Percentiles rank a stretch among this genome's conserved stretches.
phyloP scores from a whole-genome alignment of 2,329 filamentous ascomycete genomes.

The Periconia macrospinosa region DNA sequence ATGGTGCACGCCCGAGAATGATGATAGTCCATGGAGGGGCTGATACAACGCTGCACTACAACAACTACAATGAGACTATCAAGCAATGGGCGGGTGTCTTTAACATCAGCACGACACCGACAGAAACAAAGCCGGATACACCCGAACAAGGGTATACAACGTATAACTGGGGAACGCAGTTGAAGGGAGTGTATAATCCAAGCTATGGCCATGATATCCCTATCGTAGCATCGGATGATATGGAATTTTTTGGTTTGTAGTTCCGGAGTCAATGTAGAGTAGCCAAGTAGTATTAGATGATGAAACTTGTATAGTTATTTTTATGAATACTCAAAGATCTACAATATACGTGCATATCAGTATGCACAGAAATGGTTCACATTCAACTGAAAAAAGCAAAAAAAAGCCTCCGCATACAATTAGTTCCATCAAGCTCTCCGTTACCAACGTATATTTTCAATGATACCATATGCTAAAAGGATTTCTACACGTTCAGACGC shows the following conservation, averaged over 20 bases:
- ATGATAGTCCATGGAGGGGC: slow-evolving; percentile 61
- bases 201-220: neutral
- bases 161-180: neutral
- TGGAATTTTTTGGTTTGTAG: neutral
- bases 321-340: too few relatives aligned
- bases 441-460: too few relatives aligned
- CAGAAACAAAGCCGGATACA: neutral
- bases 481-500: too few relatives aligned
- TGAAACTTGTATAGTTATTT: neutral
- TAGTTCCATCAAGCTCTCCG: too few relatives aligned
- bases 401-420: too few relatives aligned
- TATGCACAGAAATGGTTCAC: too few relatives aligned
- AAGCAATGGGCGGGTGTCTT: slow-evolving; percentile 40
- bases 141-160: neutral
- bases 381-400: too few relatives aligned
- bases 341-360: too few relatives aligned
- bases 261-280: neutral
- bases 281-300: neutral
- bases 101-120: slow-evolving; percentile 26
- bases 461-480: too few relatives aligned
- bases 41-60: slow-evolving; percentile 53
- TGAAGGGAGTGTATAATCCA: neutral
- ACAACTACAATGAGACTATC: slow-evolving; percentile 60
- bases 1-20: slow-evolving; percentile 56
- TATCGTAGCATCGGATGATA: neutral